Conservation (phyloP, 1,284 basidiomycete genomes). For the Neotropicomus parvogracilis region DNA sequence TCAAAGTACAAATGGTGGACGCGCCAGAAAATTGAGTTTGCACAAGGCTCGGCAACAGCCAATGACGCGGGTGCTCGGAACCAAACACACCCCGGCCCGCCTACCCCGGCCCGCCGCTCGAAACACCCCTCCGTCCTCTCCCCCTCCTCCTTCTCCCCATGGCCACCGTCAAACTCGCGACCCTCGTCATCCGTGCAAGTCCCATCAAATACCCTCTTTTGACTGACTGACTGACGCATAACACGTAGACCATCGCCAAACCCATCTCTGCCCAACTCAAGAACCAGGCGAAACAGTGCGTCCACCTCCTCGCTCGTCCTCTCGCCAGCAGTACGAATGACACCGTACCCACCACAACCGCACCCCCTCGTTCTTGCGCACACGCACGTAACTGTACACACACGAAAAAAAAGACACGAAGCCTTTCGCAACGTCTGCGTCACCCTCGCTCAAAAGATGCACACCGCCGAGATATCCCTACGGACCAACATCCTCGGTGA, state of each 20-base stretch:
- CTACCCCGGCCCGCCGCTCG: too few relatives aligned
- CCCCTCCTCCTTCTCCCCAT: slow-evolving; percentile 34
- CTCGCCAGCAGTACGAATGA: not conserved
- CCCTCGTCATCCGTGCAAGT: slow-evolving; percentile 63
- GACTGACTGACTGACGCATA: not conserved
- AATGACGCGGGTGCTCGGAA: not conserved
- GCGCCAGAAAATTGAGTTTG: too few relatives aligned
- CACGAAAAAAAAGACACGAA: slow-evolving; percentile 52
- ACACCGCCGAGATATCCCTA: slow-evolving; percentile 73
- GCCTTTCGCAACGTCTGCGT: slow-evolving; percentile 75
- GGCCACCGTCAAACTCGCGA: slow-evolving; percentile 68
- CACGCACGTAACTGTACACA: too few relatives aligned
- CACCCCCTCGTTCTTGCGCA: not conserved
- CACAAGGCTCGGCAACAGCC: too few relatives aligned
- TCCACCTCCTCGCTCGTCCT: slow-evolving; percentile 5
- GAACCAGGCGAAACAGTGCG: slow-evolving; percentile 75
- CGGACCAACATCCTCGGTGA: slow-evolving; percentile 81
- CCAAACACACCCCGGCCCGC: not conserved
- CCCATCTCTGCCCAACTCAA: slow-evolving; percentile 76
- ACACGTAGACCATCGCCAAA: slow-evolving; percentile 73
- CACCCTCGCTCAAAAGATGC: slow-evolving; percentile 76
- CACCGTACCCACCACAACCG: not conserved
- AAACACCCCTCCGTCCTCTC: too few relatives aligned
- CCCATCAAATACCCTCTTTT: too few relatives aligned
- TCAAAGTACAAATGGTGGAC: too few relatives aligned